These are phyloP conservation scores for Beauveria brongniartii DNA, from an alignment of 2,329 filamentous ascomycete species.

Conservation along the genomic window DNA sequence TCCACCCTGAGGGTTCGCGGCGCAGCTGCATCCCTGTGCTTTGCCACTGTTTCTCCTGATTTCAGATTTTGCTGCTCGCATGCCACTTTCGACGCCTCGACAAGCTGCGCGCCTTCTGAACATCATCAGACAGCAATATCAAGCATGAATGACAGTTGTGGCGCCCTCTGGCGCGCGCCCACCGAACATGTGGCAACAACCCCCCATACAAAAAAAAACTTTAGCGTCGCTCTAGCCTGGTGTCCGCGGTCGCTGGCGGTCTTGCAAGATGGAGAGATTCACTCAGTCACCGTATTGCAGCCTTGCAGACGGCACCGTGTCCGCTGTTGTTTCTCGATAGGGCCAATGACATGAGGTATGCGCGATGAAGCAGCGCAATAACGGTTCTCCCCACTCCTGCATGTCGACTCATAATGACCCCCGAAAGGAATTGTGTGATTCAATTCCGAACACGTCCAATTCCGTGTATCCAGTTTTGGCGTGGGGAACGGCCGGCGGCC, in stretches of 20 bases:
- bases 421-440: neutral
- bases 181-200: neutral
- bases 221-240: neutral
- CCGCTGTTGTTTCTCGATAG: too few relatives aligned
- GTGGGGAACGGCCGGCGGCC: conserved; percentile 6
- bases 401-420: conserved; percentile 4
- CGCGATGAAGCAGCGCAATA: neutral
- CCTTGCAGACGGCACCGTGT: neutral
- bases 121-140: neutral
- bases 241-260: neutral
- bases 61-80: neutral
- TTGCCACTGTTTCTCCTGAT: neutral
- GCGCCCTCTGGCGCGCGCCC: conserved; percentile 6
- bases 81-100: neutral
- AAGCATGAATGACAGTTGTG: neutral
- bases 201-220: neutral
- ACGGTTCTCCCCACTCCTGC: neutral
- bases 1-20: neutral
- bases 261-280: neutral
- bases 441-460: conserved; percentile 1
- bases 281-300: neutral
- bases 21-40: neutral
- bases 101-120: conserved; percentile 1
- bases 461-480: conserved; percentile 1
- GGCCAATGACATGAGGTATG: too few relatives aligned